phyloP scores from a whole-genome alignment of 306 rosid species.

The Medicago ruthenica region DNA sequence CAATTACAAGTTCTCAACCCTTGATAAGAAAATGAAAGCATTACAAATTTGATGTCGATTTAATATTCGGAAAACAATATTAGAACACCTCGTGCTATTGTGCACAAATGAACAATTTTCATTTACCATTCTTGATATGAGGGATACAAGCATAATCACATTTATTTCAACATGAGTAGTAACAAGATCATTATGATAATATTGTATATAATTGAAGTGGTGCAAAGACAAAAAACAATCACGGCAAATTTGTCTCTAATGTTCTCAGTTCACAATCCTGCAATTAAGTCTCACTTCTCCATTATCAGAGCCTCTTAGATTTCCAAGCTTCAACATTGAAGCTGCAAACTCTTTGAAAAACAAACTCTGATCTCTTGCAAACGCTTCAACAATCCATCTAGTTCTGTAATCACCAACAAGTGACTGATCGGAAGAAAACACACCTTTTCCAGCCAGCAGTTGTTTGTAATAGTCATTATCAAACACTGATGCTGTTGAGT shows the following conservation, averaged over 20 bases:
- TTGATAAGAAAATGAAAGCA: slow-evolving; percentile 2
- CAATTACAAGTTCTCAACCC: slow-evolving; percentile 1
- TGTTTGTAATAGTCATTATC: slow-evolving; percentile 71
- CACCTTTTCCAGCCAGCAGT: slow-evolving; percentile 58
- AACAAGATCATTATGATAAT: slow-evolving; percentile 24
- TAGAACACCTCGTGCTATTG: slow-evolving; percentile 6
- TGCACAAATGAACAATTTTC: slow-evolving; percentile 11
- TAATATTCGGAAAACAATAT: background rate
- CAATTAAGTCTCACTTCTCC: slow-evolving; percentile 78
- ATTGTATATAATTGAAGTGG: slow-evolving; percentile 30
- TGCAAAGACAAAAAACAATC: slow-evolving; percentile 30
- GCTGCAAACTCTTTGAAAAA: slow-evolving; percentile 69
- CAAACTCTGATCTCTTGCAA: slow-evolving; percentile 62
- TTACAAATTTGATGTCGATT: background rate
- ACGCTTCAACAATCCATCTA: slow-evolving; percentile 70
- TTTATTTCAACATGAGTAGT: slow-evolving; percentile 38
- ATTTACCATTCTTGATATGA: slow-evolving; percentile 27
- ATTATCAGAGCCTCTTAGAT: slow-evolving; percentile 51
- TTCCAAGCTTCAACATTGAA: slow-evolving; percentile 80
- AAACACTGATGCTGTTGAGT: slow-evolving; percentile 72
- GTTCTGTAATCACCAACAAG: slow-evolving; percentile 65
- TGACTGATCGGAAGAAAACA: slow-evolving; percentile 74
- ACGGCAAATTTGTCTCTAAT: slow-evolving; percentile 18
- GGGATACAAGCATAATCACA: slow-evolving; percentile 26
- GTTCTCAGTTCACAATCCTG: slow-evolving; percentile 51